phyloP scores from a whole-genome alignment of 805 yeast genomes.

The Candida hungchunana region DNA sequence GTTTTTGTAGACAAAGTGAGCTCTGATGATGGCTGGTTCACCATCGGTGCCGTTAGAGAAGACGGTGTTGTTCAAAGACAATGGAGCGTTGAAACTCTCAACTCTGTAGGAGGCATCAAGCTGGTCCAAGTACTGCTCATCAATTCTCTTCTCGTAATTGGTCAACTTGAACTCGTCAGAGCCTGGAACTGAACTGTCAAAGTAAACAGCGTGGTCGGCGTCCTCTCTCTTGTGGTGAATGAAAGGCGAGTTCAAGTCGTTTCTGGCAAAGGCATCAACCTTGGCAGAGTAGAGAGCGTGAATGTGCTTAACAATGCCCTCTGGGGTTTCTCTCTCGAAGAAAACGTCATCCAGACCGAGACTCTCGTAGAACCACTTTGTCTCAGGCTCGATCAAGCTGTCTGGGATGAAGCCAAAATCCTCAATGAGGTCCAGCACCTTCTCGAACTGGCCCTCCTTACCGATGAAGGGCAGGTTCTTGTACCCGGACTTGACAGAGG shows the following conservation, averaged over 20 bases:
- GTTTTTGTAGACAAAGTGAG: constrained; percentile 83
- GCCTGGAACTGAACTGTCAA: constrained; percentile 65
- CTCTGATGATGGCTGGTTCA: constrained; percentile 48
- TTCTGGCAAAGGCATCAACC: constrained; percentile 76
- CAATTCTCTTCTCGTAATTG: constrained; percentile 71
- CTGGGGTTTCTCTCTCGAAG: constrained; percentile 81
- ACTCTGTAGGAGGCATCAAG: constrained; percentile 52
- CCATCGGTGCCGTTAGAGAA: constrained; percentile 19
- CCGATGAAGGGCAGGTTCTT: constrained; percentile 72
- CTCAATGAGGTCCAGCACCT: constrained; percentile 78
- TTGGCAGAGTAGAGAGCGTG: constrained; percentile 90
- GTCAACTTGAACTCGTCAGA: constrained; percentile 37
- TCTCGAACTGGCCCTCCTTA: constrained; percentile 73
- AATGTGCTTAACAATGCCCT: constrained; percentile 77
- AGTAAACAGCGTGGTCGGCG: constrained; percentile 85
- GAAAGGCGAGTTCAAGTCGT: constrained; percentile 49
- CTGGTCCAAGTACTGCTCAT: constrained; percentile 72
- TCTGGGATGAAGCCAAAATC: constrained; percentile 88
- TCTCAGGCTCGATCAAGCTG: constrained; percentile 76
- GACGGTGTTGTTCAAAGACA: constrained; percentile 35
- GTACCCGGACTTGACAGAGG: constrained; percentile 55
- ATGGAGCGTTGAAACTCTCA: constrained; percentile 73
- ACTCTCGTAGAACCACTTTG: constrained; percentile 81
- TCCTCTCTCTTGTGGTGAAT: constrained; percentile 78
- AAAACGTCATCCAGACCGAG: constrained; percentile 91